Conservation (phyloP, 257 asterid species). For the Nicotiana knightiana region DNA sequence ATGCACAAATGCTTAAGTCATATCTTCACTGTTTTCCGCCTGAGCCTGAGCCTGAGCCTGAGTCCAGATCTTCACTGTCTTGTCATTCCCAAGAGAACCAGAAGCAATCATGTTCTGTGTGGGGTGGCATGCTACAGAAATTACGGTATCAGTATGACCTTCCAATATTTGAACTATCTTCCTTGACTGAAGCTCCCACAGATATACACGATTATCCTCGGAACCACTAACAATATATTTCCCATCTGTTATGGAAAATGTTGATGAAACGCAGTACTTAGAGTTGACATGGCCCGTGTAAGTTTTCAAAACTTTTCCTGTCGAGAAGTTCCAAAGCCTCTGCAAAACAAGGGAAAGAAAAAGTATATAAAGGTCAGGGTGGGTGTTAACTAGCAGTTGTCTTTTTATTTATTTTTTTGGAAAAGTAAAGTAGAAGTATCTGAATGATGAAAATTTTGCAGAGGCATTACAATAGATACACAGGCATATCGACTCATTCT, state of each 20-base stretch:
- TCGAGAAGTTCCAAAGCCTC: constrained; percentile 88
- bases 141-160: constrained; percentile 78
- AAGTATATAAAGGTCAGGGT: background rate
- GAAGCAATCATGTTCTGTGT: constrained; percentile 80
- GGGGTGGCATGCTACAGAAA: constrained; percentile 84
- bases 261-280: constrained; percentile 65
- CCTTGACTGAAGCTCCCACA: constrained; percentile 94
- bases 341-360: constrained; percentile 28
- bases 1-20: background rate
- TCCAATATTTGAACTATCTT: constrained; percentile 86
- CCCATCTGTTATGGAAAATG: constrained; percentile 83
- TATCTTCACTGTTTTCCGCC: background rate
- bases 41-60: constrained; percentile 50
- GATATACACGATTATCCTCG: constrained; percentile 68
- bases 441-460: background rate
- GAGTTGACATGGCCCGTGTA: constrained; percentile 83
- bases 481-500: background rate
- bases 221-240: constrained; percentile 93
- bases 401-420: background rate
- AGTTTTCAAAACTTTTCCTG: constrained; percentile 83
- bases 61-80: constrained; percentile 67
- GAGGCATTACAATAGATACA: background rate
- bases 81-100: constrained; percentile 76
- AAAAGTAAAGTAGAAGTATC: background rate
- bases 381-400: background rate